Base-by-base conservation (phyloP, 148 eudicot genomes). In the Vaccinium macrocarpon region DNA sequence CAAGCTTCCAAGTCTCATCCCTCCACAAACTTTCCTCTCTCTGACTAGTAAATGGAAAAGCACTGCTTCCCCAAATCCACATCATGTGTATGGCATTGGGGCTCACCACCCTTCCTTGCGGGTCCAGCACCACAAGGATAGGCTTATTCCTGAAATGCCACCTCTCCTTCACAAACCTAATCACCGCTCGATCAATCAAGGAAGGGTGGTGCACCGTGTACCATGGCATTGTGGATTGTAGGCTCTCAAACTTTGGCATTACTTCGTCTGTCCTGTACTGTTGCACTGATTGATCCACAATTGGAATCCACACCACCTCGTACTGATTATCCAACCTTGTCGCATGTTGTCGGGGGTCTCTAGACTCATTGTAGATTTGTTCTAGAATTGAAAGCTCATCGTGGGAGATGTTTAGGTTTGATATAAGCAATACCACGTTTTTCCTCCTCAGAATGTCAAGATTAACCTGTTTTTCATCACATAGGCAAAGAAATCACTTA, bases 31-130 rank as follows among this genome's bases (percentile, higher is more conserved):
- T 72, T 52, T 84, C 88, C 78, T 93, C 96, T 83, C 91, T 88
- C 0, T 12, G 18, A 80, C 87, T 92, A n/a, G 96, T 92, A 82
- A 93, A 93, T 70, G 94, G 94, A 64, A 93, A 93, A 27, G 96
- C 94, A 11, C 62, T 81, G 86, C 89, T 91, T 78, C 91, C 92
- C 96, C 96, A 93, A 13, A 92, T 92, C 92, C 91, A 90, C 96
- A 93, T 93, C 96, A 93, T 93, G 84, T 92, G 93, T 72, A 92
- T 82, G 1, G 96, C 96, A 72, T 93, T 93, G 0, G 93, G 93
- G 86, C 89, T 91, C 75, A 92, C 82, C 73, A 91, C 91, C 79
- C 71, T 89, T 10, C 96, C 96, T 38, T 87, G 90, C 21, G 92
- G 89, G 88, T 92, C 94, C 51, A 92, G 35, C 49, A 92, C 96